Percentiles rank a stretch among this genome's conserved stretches.
Conservation (phyloP, 2,329 filamentous ascomycete species). For the Didymella pomorum region DNA sequence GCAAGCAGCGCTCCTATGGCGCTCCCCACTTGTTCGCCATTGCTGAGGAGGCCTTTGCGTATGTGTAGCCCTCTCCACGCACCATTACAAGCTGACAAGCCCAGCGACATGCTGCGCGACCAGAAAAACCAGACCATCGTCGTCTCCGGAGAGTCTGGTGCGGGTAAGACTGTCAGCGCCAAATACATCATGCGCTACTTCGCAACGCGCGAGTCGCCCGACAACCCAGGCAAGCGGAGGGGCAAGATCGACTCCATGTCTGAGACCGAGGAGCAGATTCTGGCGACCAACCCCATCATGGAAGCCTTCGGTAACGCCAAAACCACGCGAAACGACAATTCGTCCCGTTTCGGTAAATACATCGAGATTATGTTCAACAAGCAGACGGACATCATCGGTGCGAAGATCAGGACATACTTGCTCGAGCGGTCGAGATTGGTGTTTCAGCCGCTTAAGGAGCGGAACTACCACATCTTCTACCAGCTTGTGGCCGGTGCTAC, state of each 20-base stretch:
- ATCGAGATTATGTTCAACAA: conserved; percentile 99
- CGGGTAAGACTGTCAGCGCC: conserved; percentile 97
- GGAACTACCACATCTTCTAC: conserved; percentile 99
- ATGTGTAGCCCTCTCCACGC: conserved; percentile 51
- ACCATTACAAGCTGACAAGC: conserved; percentile 23
- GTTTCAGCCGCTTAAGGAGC: conserved; percentile 95
- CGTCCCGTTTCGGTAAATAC: conserved; percentile 98
- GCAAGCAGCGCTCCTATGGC: conserved; percentile 94
- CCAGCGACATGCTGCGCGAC: conserved; percentile 94
- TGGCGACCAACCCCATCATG: conserved; percentile 99
- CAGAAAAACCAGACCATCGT: conserved; percentile 97
- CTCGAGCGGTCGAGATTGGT: conserved; percentile 94
- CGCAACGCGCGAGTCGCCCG: conserved; percentile 92
- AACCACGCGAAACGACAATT: conserved; percentile 99
- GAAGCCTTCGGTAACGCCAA: conserved; percentile 99
- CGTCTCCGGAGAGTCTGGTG: conserved; percentile 98
- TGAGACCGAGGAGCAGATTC: conserved; percentile 97
- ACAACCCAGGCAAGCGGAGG: conserved; percentile 82
- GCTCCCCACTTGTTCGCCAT: conserved; percentile 98
- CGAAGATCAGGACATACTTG: conserved; percentile 95
- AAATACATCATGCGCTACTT: conserved; percentile 99
- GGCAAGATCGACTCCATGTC: conserved; percentile 84
- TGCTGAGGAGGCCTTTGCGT: conserved; percentile 98
- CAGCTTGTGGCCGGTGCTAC: conserved; percentile 93
- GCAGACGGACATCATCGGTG: conserved; percentile 93